Conservation (phyloP, 2,329 filamentous ascomycete species). For the Ophiocordyceps camponoti-rufipedis region DNA sequence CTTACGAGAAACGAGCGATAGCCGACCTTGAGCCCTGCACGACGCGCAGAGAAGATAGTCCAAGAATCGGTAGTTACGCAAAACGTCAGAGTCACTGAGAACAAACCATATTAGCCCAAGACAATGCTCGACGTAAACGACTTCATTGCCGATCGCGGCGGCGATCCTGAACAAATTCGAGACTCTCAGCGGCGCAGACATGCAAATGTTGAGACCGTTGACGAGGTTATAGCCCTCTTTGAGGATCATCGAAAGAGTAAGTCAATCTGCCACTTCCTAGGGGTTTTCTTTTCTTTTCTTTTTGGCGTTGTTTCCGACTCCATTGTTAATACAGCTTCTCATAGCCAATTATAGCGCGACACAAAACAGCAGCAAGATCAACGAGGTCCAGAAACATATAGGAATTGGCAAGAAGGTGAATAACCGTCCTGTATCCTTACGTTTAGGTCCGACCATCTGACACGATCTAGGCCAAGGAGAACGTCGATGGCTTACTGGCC, state of each 20-base stretch:
- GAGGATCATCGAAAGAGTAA: constrained; percentile 66
- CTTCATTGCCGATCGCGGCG: constrained; percentile 73
- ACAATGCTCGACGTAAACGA: constrained; percentile 59
- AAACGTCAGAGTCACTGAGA: neutral
- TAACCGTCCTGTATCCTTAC: neutral
- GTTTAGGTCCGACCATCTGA: neutral
- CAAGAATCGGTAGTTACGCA: too few relatives aligned
- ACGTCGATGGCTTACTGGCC: constrained; percentile 61
- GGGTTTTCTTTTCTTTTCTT: neutral
- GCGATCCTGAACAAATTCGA: constrained; percentile 78
- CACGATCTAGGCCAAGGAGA: constrained; percentile 54
- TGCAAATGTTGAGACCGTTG: constrained; percentile 68
- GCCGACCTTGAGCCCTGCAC: too few relatives aligned
- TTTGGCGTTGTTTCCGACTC: neutral
- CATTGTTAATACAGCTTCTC: too few relatives aligned
- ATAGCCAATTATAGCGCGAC: constrained; percentile 53
- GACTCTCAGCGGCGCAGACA: constrained; percentile 74
- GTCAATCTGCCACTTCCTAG: constrained; percentile 5
- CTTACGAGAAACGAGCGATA: too few relatives aligned
- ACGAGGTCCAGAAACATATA: constrained; percentile 78
- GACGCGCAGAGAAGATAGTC: too few relatives aligned
- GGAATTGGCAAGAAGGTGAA: constrained; percentile 72
- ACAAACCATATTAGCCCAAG: neutral
- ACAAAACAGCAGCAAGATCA: constrained; percentile 71
- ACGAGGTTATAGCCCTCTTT: constrained; percentile 76